These are phyloP conservation scores for Funneliformis mosseae DNA, from an alignment of 192 early-diverging fungal genomes.

Conservation along the genomic window DNA sequence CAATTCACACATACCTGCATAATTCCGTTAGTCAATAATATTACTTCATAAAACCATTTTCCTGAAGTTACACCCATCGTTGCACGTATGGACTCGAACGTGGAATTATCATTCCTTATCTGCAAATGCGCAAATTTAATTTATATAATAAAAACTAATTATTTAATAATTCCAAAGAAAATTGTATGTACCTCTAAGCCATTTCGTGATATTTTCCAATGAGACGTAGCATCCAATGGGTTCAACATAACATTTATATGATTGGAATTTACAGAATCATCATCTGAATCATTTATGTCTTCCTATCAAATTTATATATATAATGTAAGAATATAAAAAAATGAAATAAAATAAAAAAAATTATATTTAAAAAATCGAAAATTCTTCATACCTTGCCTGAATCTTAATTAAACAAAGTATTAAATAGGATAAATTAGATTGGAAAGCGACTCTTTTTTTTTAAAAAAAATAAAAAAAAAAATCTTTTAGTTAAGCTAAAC, in stretches of 20 bases:
- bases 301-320: constrained; percentile 3
- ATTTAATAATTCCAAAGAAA: not conserved
- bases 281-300: constrained; percentile 20
- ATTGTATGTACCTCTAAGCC: constrained; percentile 47
- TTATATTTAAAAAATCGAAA: not conserved
- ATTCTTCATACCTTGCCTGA: not conserved
- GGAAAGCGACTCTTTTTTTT: not conserved
- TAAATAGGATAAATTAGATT: not conserved
- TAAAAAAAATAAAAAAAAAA: too few relatives aligned
- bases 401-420: constrained; percentile 8
- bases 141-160: not conserved
- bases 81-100: constrained; percentile 73
- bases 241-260: constrained; percentile 56
- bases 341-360: too few relatives aligned
- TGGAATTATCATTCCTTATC: constrained; percentile 75
- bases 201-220: constrained; percentile 56
- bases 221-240: constrained; percentile 55
- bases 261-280: not conserved
- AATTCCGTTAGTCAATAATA: constrained; percentile 67
- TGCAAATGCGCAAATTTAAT: constrained; percentile 40
- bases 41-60: constrained; percentile 75
- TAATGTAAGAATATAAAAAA: not conserved
- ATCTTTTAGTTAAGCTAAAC: not conserved
- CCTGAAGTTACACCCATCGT: constrained; percentile 60
- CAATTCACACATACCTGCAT: constrained; percentile 55